Evolutionary conservation across 345 rosid genomes (phyloP).

Genomic region (Lepidium aucheri): DNA sequence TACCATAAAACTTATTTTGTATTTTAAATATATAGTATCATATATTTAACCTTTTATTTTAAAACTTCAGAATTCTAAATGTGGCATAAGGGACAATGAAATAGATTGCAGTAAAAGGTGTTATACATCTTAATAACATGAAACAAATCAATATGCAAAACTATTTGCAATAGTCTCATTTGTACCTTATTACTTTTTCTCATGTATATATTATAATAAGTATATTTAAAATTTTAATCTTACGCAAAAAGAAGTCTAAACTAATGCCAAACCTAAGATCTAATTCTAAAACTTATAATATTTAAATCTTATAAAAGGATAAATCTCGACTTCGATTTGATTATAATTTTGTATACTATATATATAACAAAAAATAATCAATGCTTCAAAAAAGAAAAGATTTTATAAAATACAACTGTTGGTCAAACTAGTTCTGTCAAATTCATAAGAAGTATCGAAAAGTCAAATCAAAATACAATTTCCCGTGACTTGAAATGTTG

Average conservation of each 20-base stretch:
- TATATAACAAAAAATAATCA: neutral
- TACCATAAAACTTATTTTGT: too few species aligned
- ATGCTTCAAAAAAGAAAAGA: too few species aligned
- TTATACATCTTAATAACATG: neutral
- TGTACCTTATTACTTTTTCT: neutral
- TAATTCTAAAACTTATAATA: too few species aligned
- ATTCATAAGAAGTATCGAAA: conserved; percentile 15
- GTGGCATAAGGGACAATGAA: neutral
- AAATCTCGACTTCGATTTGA: neutral
- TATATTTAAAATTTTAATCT: too few species aligned
- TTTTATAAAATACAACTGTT: conserved; percentile 1
- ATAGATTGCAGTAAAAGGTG: neutral
- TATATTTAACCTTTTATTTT: too few species aligned
- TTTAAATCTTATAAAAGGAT: too few species aligned
- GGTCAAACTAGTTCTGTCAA: conserved; percentile 25
- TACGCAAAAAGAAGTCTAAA: neutral
- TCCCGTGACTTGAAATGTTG: conserved; percentile 26
- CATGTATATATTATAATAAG: too few species aligned
- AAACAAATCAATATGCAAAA: neutral
- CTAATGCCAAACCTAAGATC: neutral
- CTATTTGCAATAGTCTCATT: neutral
- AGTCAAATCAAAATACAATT: conserved; percentile 25
- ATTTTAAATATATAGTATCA: too few species aligned
- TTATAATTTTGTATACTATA: neutral
- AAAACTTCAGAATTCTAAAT: neutral